Evolutionary conservation across 2,329 filamentous ascomycete species (phyloP), one percentile per base, ranked within the genome.

Genomic region (Arthrobotrys entomopaga): DNA sequence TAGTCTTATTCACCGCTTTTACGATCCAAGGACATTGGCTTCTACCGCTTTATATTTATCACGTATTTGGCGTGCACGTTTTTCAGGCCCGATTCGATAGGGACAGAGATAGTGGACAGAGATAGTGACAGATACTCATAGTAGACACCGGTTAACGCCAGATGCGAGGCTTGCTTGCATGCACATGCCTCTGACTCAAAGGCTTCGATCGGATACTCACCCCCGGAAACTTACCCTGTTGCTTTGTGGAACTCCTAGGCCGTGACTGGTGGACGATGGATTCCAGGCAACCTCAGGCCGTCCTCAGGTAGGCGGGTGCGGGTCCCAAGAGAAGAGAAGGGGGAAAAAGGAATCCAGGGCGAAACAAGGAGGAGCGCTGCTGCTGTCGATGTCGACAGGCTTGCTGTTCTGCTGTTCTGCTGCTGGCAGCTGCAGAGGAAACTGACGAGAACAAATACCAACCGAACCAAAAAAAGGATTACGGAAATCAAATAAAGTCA

Each of bases 201-300:
- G 61, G 40, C 40, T 50, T 65, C 42, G 40, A 40, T 65, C 61
- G 61, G 49, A 60, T 73, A 73, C 69, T 73, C 69, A 73, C 69
- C 69, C 43, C 49, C 54, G 24, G 64, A 50, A 65, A 65, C 56
- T 57, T 73, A 61, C 63, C 67, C 61, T 73, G 58, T 16, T 34
- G 54, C 38, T 50, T 60, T 53, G 26, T 22, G 29, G 42, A 22
- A 65, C 15, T 26, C 54, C 60, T 24, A 13, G 34, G 16, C 38
- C 63, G 53, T 46, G 59, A 65, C 56, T 65, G 54, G 52, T 52
- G 60, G 61, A 60, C 29, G 61, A 46, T 19, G 50, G 26, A 40
- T 61, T 66, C 61, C 60, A 73, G 69, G 69, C 69, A 65, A 57
- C 69, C 67, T 72, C 59, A 72, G 67, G 67, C 67, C 61, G 69